Conservation (phyloP, 202 grass and related monocot species). For the Hordeum pubiflorum region DNA sequence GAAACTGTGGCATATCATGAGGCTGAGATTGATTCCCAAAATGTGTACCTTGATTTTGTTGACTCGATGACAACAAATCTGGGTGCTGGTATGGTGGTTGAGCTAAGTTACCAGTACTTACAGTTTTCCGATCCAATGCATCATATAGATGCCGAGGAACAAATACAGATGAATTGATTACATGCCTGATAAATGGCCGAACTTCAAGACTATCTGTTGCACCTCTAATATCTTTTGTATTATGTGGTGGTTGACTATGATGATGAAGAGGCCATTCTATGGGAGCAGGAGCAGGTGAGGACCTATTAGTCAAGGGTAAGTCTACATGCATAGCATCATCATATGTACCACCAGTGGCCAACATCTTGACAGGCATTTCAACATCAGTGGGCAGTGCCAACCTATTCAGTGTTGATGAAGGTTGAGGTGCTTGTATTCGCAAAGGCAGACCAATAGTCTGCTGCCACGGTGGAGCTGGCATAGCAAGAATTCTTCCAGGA, state of each 20-base stretch:
- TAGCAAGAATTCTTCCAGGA: constrained; percentile 30
- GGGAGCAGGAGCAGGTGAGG: constrained; percentile 32
- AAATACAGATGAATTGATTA: constrained; percentile 44
- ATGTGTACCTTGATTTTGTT: constrained; percentile 41
- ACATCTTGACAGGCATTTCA: constrained; percentile 46
- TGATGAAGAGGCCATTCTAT: constrained; percentile 37
- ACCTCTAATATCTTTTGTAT: constrained; percentile 44
- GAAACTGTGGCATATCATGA: constrained; percentile 20
- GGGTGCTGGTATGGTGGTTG: constrained; percentile 43
- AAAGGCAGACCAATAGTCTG: constrained; percentile 46
- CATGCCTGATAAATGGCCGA: constrained; percentile 46
- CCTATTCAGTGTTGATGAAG: constrained; percentile 31
- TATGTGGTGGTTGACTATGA: constrained; percentile 32
- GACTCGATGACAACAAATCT: constrained; percentile 37
- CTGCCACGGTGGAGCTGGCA: constrained; percentile 34
- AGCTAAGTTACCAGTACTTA: constrained; percentile 21
- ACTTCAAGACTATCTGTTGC: constrained; percentile 35
- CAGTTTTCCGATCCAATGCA: constrained; percentile 32
- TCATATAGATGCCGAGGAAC: constrained; percentile 44
- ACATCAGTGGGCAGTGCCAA: constrained; percentile 40
- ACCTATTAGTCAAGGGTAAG: constrained; percentile 20
- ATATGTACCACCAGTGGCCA: constrained; percentile 33
- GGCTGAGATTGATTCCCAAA: constrained; percentile 39
- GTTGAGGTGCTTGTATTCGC: constrained; percentile 44
- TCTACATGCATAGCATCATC: constrained; percentile 47